Conservation (phyloP, 1,139 yeast species). For the Geotrichum australiense region DNA sequence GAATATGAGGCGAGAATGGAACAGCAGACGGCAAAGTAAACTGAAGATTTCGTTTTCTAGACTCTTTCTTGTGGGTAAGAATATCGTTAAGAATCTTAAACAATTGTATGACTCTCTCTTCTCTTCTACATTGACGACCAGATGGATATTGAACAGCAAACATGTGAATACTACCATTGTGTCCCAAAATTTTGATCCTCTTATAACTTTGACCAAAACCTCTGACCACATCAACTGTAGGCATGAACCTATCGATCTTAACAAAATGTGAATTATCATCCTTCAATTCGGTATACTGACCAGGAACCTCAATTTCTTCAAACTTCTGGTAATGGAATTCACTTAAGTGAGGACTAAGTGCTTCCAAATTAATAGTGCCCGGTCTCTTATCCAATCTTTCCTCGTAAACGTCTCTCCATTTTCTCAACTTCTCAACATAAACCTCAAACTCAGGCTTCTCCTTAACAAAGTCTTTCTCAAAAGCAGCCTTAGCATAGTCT, state of each 20-base stretch:
- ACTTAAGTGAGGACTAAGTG: slow-evolving; percentile 87
- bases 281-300: slow-evolving; percentile 71
- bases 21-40: slow-evolving; percentile 89
- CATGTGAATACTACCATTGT: slow-evolving; percentile 85
- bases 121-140: slow-evolving; percentile 94
- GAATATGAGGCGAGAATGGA: slow-evolving; percentile 90
- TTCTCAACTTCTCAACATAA: slow-evolving; percentile 73
- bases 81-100: slow-evolving; percentile 83
- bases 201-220: slow-evolving; percentile 92
- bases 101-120: slow-evolving; percentile 86
- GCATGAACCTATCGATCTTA: slow-evolving; percentile 87
- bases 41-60: slow-evolving; percentile 76
- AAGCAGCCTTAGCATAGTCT: slow-evolving; percentile 80
- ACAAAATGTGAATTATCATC: slow-evolving; percentile 83
- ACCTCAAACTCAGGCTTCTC: slow-evolving; percentile 86
- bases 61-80: slow-evolving; percentile 72
- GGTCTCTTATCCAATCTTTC: slow-evolving; percentile 77
- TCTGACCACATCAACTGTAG: slow-evolving; percentile 80
- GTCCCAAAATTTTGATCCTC: slow-evolving; percentile 83
- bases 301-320: slow-evolving; percentile 96
- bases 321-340: slow-evolving; percentile 98
- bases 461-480: slow-evolving; percentile 83
- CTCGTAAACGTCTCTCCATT: slow-evolving; percentile 91
- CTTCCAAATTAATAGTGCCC: slow-evolving; percentile 73
- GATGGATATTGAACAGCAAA: slow-evolving; percentile 98